These are phyloP conservation scores for Hyaloscypha bicolor DNA, from an alignment of 495 filamentous ascomycete genomes.

Conservation along the genomic window DNA sequence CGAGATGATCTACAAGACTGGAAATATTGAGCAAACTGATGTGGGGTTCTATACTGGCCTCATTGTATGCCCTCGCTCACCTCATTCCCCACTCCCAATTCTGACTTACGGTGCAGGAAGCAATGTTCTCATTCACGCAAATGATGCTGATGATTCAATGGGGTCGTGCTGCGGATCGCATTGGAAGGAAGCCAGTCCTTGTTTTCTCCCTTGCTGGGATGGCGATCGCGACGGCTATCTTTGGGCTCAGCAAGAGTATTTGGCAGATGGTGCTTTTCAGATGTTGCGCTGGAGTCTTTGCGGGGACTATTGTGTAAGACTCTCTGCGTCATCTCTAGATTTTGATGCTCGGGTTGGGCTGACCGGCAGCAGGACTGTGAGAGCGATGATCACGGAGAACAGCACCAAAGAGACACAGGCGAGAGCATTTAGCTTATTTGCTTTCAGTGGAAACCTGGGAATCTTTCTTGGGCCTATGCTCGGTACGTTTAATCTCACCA, in stretches of 20 bases:
- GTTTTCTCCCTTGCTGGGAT: slow-evolving; percentile 63
- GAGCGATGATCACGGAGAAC: slow-evolving; percentile 72
- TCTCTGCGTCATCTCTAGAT: neutral
- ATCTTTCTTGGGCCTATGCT: slow-evolving; percentile 68
- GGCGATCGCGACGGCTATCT: slow-evolving; percentile 55
- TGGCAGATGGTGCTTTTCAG: slow-evolving; percentile 69
- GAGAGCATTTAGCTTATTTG: slow-evolving; percentile 70
- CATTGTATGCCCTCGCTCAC: slow-evolving; percentile 44
- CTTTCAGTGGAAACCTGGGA: slow-evolving; percentile 69
- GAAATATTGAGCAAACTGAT: slow-evolving; percentile 54
- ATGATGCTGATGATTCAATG: slow-evolving; percentile 48
- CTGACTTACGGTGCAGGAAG: slow-evolving; percentile 47
- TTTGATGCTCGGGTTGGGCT: neutral
- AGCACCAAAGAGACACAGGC: slow-evolving; percentile 68
- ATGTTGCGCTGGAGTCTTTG: slow-evolving; percentile 67
- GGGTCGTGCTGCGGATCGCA: slow-evolving; percentile 65
- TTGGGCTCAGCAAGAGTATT: slow-evolving; percentile 61
- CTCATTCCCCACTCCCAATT: neutral
- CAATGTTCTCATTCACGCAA: slow-evolving; percentile 69
- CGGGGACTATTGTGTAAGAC: slow-evolving; percentile 59
- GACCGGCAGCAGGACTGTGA: slow-evolving; percentile 48
- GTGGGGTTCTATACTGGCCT: slow-evolving; percentile 73
- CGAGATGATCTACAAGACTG: slow-evolving; percentile 66
- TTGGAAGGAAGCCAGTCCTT: slow-evolving; percentile 69
- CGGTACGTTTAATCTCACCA: slow-evolving; percentile 35